Conservation (phyloP, 208 protist genomes). For the Trypanosomatidae sp. region DNA sequence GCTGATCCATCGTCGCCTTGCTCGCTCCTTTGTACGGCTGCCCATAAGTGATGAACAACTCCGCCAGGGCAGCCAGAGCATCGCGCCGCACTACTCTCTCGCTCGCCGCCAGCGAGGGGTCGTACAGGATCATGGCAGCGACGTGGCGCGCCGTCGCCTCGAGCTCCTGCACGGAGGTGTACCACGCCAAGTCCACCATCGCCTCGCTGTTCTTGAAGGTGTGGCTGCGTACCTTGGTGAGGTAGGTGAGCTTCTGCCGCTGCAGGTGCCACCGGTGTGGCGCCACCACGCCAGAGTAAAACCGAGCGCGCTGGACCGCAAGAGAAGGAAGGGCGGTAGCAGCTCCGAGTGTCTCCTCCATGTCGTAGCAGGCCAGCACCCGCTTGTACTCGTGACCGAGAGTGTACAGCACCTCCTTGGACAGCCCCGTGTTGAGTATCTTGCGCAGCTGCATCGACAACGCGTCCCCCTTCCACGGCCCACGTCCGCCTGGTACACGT, state of each 20-base stretch:
- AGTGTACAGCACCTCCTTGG: slow-evolving; percentile 71
- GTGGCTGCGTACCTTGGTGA: slow-evolving; percentile 45
- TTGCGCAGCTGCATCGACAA: slow-evolving; percentile 41
- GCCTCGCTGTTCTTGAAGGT: slow-evolving; percentile 74
- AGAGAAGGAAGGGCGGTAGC: not conserved
- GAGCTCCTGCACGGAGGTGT: slow-evolving; percentile 66
- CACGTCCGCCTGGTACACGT: not conserved
- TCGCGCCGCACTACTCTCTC: slow-evolving; percentile 43
- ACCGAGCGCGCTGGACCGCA: slow-evolving; percentile 6
- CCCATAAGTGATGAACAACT: slow-evolving; percentile 65
- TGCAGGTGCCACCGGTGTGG: slow-evolving; percentile 49
- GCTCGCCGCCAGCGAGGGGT: slow-evolving; percentile 29
- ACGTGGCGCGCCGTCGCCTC: slow-evolving; percentile 63
- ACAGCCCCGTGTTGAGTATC: slow-evolving; percentile 61
- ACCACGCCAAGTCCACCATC: slow-evolving; percentile 84
- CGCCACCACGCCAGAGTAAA: slow-evolving; percentile 22
- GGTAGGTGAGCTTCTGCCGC: slow-evolving; percentile 34
- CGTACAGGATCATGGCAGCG: slow-evolving; percentile 54
- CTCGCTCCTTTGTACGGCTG: slow-evolving; percentile 77
- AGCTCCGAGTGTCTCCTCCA: slow-evolving; percentile 10
- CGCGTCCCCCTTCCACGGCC: slow-evolving; percentile 10
- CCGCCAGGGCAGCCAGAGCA: slow-evolving; percentile 49
- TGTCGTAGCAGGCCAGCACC: slow-evolving; percentile 55
- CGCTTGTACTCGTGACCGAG: slow-evolving; percentile 78
- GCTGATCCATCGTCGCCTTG: slow-evolving; percentile 68